A percentile compares a stretch with the other conserved stretches of the same genome.
Conservation (phyloP, 2,329 filamentous ascomycete genomes). For the Colletotrichum salicis region DNA sequence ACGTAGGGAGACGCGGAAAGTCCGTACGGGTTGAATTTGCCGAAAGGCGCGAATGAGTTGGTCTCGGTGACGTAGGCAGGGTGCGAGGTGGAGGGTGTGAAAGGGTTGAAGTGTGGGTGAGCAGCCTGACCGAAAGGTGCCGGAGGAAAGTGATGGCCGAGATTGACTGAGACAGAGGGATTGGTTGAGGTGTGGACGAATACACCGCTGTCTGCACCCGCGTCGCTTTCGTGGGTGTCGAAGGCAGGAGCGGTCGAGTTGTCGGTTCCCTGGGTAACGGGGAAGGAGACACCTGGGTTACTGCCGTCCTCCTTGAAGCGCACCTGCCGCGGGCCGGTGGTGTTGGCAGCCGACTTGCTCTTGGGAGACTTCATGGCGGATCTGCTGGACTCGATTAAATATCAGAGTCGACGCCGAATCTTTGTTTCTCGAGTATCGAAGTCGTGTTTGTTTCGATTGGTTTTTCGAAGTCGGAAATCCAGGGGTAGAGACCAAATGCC, state of each 20-base stretch:
- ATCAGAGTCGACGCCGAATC: not conserved
- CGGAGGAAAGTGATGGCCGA: conserved; percentile 8
- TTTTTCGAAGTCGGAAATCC: not conserved
- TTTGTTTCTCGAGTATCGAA: not conserved
- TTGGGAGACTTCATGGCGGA: conserved; percentile 32
- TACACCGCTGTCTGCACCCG: not conserved
- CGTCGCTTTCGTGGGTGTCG: conserved; percentile 1
- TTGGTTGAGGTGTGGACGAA: conserved; percentile 30
- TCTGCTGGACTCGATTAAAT: not conserved
- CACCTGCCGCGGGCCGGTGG: conserved; percentile 23
- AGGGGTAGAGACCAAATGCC: not conserved
- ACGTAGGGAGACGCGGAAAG: conserved; percentile 35
- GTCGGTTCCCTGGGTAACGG: conserved; percentile 17
- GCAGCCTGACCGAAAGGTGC: conserved; percentile 13
- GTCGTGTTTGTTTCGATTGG: not conserved
- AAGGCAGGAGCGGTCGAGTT: conserved; percentile 18
- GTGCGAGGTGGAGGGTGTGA: conserved; percentile 34
- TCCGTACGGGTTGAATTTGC: conserved; percentile 27
- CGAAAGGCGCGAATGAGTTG: conserved; percentile 28
- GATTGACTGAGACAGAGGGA: conserved; percentile 30
- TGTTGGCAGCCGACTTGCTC: conserved; percentile 25
- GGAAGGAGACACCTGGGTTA: conserved; percentile 7
- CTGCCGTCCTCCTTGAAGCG: conserved; percentile 14
- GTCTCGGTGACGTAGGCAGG: conserved; percentile 13
- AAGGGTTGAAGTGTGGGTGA: conserved; percentile 34